These are phyloP conservation scores for Beauveria sp. DNA, from an alignment of 2,329 filamentous ascomycete genomes.

Conservation along the genomic window DNA sequence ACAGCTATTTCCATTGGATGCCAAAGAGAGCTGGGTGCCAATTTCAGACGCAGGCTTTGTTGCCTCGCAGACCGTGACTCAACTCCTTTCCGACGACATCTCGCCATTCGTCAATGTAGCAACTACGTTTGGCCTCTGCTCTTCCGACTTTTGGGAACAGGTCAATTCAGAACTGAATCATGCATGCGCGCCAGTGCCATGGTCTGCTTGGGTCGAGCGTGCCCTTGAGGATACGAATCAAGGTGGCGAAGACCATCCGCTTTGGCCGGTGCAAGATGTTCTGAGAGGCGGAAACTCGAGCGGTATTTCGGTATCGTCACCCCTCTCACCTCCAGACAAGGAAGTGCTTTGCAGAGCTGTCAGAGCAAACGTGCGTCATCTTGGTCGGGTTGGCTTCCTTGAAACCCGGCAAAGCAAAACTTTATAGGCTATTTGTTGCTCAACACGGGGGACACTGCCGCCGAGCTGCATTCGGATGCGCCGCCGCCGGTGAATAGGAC, in stretches of 20 bases:
- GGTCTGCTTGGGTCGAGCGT: slow-evolving; percentile 14
- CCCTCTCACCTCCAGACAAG: neutral
- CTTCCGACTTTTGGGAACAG: slow-evolving; percentile 16
- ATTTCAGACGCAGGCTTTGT: slow-evolving; percentile 14
- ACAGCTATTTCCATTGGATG: slow-evolving; percentile 13
- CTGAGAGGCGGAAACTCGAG: neutral
- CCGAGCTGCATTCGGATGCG: neutral
- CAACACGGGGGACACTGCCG: neutral
- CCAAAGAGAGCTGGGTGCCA: neutral
- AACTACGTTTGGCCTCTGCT: slow-evolving; percentile 11
- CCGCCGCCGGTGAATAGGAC: neutral
- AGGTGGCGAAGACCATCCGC: slow-evolving; percentile 15
- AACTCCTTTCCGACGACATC: slow-evolving; percentile 3
- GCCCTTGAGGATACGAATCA: slow-evolving; percentile 6
- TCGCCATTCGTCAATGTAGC: slow-evolving; percentile 6
- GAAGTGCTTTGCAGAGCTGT: neutral
- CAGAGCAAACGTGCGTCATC: neutral
- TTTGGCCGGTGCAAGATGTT: slow-evolving; percentile 19
- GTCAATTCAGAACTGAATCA: slow-evolving; percentile 12
- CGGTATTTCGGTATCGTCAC: neutral
- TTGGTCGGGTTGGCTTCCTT: neutral
- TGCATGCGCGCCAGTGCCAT: slow-evolving; percentile 11
- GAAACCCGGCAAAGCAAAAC: neutral
- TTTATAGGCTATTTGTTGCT: neutral
- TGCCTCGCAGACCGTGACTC: slow-evolving; percentile 11